Evolutionary conservation across 805 yeast genomes (phyloP), one percentile per base, ranked within the genome.

Genomic region (Scheffersomyces lignosus): DNA sequence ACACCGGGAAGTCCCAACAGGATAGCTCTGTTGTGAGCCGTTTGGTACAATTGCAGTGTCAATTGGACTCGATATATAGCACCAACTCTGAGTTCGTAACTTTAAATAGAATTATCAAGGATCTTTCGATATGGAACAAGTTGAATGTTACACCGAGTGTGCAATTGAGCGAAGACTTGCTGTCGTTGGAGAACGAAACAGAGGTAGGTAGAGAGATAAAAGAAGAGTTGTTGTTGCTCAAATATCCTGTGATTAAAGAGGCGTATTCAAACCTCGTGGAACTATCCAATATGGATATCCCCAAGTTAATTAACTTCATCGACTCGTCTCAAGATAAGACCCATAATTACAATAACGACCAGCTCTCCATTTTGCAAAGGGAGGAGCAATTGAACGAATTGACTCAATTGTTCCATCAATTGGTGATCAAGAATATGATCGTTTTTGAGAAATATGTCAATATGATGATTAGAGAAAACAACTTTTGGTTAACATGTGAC

Each of bases 381-480:
- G 33, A 37, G 25, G 28, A 26, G 3, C 41, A 43, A 24, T 23
- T 62, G 4, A 35, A 45, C 16, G 38, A 33, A 5, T 15, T 62
- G 2, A 38, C 56, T 1, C 34, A 38, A 4, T 37, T 44, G 12
- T 49, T 52, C 29, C 61, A 60, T 27, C 20, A 42, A 24, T 36
- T 61, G 12, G 51, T 54, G 8, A 44, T 56, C 6, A 64, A 62
- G 34, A 59, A 52, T 28, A 49, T 65, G 50, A 36, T 62, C 12
- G 49, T 64, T 13, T 45, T 54, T 13, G 66, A 64, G 32, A 49
- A 48, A 41, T 63, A 54, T 37, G 41, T 51, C 4, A 39, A 37
- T 5, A 26, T 60, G 31, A 34, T 56, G 29, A 23, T 45, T 13
- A 28, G 38, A 15, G 66, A 65, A 35, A 55, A 58, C 27, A 35